Evolutionary conservation across 192 early-diverging fungal genomes (phyloP).

Genomic region (Linnemannia zychae): DNA sequence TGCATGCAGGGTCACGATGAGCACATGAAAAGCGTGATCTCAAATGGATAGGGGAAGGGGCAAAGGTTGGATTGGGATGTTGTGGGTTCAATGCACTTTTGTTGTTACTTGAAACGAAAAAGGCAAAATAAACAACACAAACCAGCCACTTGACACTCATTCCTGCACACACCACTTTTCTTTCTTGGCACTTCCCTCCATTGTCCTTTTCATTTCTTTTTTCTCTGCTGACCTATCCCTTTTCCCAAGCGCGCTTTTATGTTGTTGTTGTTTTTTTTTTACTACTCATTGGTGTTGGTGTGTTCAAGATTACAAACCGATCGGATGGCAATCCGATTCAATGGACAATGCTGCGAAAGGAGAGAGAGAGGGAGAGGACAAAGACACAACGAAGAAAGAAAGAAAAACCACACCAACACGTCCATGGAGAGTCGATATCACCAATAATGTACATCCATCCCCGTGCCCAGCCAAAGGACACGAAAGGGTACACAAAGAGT

Average conservation of each 20-base stretch:
- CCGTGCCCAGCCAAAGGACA: neutral
- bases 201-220: neutral
- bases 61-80: neutral
- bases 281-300: neutral
- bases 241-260: neutral
- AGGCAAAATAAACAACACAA: neutral
- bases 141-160: neutral
- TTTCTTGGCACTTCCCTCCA: neutral
- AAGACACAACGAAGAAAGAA: no score
- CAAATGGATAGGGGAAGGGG: neutral
- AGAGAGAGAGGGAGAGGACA: no score
- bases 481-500: neutral
- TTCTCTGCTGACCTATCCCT: neutral
- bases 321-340: neutral
- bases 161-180: neutral
- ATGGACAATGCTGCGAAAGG: neutral
- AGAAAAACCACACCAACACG: neutral
- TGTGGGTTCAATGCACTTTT: neutral
- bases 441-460: neutral
- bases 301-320: slow-evolving; percentile 5
- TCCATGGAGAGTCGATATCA: neutral
- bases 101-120: no score
- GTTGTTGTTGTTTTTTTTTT: neutral
- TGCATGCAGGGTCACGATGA: slow-evolving; percentile 26
- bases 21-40: slow-evolving; percentile 33